phyloP scores from a whole-genome alignment of 225 moss, liverwort and hornwort genomes.

The Bryoerythrophyllum caledonicum region DNA sequence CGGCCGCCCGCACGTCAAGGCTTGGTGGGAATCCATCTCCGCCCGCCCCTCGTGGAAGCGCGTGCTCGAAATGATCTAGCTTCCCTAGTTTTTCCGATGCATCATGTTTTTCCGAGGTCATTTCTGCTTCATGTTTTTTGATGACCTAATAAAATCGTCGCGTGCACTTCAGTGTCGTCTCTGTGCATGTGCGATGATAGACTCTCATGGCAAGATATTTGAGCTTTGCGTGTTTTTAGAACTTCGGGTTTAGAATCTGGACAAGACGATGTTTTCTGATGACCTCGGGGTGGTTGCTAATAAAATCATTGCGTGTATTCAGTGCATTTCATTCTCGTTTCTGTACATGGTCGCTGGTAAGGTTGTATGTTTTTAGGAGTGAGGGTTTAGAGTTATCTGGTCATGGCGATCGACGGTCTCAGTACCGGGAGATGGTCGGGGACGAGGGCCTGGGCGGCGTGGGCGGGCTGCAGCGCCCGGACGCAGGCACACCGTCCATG shows the following conservation, averaged over 20 bases:
- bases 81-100: neutral
- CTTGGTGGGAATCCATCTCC: slow-evolving; percentile 62
- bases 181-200: neutral
- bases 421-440: slow-evolving; percentile 17
- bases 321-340: neutral
- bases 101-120: neutral
- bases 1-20: slow-evolving; percentile 45
- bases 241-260: too few relatives aligned
- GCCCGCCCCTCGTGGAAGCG: slow-evolving; percentile 58
- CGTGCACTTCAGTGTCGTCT: neutral
- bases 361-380: too few relatives aligned
- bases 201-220: too few relatives aligned
- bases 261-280: slow-evolving; percentile 1
- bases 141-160: neutral
- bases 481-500: slow-evolving; percentile 10
- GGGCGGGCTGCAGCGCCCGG: slow-evolving; percentile 32
- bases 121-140: slow-evolving; percentile 7
- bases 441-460: slow-evolving; percentile 19
- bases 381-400: too few relatives aligned
- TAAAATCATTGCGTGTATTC: neutral
- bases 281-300: slow-evolving; percentile 2
- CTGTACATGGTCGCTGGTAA: too few relatives aligned
- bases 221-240: neutral
- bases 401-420: neutral
- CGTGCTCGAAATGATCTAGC: slow-evolving; percentile 30